Evolutionary conservation across 2,329 filamentous ascomycete species (phyloP), one percentile per base, ranked within the genome.

Genomic region (Colletotrichum zoysiae): DNA sequence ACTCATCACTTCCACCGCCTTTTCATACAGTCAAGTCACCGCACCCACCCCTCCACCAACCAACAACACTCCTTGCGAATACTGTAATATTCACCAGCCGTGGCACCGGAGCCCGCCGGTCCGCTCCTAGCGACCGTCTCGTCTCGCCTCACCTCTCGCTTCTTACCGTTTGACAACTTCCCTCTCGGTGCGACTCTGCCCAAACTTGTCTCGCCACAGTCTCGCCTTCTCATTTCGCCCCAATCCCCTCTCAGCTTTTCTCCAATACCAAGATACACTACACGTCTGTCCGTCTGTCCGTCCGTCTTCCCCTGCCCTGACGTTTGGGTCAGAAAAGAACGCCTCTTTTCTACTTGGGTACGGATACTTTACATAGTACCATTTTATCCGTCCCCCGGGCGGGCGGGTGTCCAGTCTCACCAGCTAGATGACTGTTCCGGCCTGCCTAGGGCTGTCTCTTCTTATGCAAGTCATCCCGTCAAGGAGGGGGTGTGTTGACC

Each of bases 131-230:
- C 44, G 14, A 50, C 42, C 30, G 30, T 42, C 58, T 62, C 48
- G 48, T 16, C 64, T 62, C 44, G 30, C 35, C 58, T 62, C 48
- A 38, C 20, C 64, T 62, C 44, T 71, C 69, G 65, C 69, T 68
- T 71, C 58, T 53, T 59, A 48, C 65, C 59, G 69, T 71, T 59
- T 69, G 51, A 71, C 69, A 12, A 68, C 65, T n/a, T 51, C n/a
- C n/a, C 23, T 50, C 55, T 63, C 40, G 65, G 69, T 71, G 46
- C 46, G 20, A 71, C 65, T 58, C 26, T 56, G 56, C 30, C 9
- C 33, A 56, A 44, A 53, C 46, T 12, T 59, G 46, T 53, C 48
- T 40, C 53, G 12, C 30, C 26, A 57, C 64, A 57, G 57, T 62
- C 40, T 61, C 50, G 42, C 44, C 44, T 11, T 38, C 20, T 38